A percentile compares a stretch with the other conserved stretches of the same genome.
phyloP scores from a whole-genome alignment of 805 yeast species.

The Lachancea meyersii region DNA sequence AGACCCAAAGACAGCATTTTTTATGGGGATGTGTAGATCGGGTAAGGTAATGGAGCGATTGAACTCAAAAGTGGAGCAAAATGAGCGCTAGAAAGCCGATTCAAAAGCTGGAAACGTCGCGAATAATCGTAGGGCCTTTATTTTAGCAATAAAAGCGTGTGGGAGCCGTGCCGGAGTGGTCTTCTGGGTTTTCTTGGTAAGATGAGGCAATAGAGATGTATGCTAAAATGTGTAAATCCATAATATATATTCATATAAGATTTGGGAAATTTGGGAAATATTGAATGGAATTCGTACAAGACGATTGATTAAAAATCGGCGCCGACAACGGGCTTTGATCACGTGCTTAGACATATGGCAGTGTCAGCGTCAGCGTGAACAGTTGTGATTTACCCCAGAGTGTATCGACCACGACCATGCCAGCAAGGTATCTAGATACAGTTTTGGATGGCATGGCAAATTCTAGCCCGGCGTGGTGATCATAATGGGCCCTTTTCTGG shows the following conservation, averaged over 20 bases:
- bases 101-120: neutral
- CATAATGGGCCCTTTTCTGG: too few relatives aligned
- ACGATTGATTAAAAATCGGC: neutral
- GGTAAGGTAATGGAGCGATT: neutral
- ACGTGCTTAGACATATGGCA: neutral
- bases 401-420: too few relatives aligned
- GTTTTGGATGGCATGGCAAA: too few relatives aligned
- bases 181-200: neutral
- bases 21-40: neutral
- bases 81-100: neutral
- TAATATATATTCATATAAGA: too few relatives aligned
- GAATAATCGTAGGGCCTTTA: neutral
- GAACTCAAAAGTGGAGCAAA: neutral
- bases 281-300: neutral
- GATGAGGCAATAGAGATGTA: too few relatives aligned
- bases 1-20: slow-evolving; percentile 17
- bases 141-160: neutral
- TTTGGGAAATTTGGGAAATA: neutral
- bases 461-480: too few relatives aligned
- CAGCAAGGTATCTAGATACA: too few relatives aligned
- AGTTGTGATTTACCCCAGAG: too few relatives aligned
- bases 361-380: too few relatives aligned
- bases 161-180: neutral
- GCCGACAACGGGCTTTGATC: neutral
- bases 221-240: neutral